Conservation (phyloP, 2,329 filamentous ascomycete species). For the Didymella keratinophila region DNA sequence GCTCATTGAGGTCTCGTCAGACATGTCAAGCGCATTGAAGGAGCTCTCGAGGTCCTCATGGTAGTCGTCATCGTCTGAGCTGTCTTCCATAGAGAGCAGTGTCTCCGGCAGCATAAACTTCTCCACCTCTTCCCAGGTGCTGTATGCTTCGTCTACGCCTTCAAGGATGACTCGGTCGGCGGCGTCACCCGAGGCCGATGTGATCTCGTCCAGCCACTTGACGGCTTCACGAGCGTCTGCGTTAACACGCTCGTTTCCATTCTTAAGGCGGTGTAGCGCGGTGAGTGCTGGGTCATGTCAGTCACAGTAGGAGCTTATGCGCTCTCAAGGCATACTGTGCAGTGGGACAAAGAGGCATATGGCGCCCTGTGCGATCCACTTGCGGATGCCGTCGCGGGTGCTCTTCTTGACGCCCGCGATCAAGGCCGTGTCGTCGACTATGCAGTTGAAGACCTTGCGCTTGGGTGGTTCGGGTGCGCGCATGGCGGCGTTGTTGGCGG, state of each 20-base stretch:
- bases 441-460: slow-evolving; percentile 62
- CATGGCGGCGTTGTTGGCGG: slow-evolving; percentile 35
- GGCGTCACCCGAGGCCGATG: slow-evolving; percentile 51
- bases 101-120: slow-evolving; percentile 58
- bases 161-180: slow-evolving; percentile 55
- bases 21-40: slow-evolving; percentile 47
- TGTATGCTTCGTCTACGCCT: slow-evolving; percentile 57
- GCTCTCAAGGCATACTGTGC: slow-evolving; percentile 53
- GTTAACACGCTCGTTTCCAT: slow-evolving; percentile 52
- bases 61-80: slow-evolving; percentile 46
- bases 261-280: slow-evolving; percentile 56
- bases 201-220: slow-evolving; percentile 61
- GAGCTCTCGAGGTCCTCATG: slow-evolving; percentile 50
- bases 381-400: slow-evolving; percentile 60
- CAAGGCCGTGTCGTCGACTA: slow-evolving; percentile 61
- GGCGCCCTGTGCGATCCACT: slow-evolving; percentile 59
- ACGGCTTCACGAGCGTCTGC: slow-evolving; percentile 58
- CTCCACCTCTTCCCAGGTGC: slow-evolving; percentile 60
- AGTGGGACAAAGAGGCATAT: slow-evolving; percentile 61
- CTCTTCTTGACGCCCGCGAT: slow-evolving; percentile 61
- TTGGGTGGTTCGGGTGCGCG: slow-evolving; percentile 41
- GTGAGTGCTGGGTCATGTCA: slow-evolving; percentile 53
- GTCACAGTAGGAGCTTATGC: slow-evolving; percentile 6
- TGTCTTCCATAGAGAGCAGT: slow-evolving; percentile 58
- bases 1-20: slow-evolving; percentile 53